phyloP scores from a whole-genome alignment of 306 rosid genomes.

The Ammopiptanthus mongolicus region DNA sequence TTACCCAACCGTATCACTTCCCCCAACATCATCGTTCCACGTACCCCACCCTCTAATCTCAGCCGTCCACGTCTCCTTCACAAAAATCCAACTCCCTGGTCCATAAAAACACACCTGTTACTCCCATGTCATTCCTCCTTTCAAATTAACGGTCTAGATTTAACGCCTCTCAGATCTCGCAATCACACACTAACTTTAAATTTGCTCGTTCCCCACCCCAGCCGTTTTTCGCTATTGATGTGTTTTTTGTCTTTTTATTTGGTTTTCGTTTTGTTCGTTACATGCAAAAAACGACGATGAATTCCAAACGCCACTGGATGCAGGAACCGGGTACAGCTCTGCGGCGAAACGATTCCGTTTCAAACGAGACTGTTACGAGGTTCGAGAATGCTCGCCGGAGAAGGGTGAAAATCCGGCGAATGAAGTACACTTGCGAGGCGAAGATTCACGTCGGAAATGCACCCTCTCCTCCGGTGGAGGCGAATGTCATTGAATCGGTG shows the following conservation, averaged over 20 bases:
- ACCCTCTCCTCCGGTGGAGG: not conserved
- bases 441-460: slow-evolving; percentile 22
- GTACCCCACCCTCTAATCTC: slow-evolving; percentile 23
- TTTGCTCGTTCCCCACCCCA: not conserved
- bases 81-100: slow-evolving; percentile 33
- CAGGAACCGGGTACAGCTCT: not conserved
- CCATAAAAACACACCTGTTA: slow-evolving; percentile 38
- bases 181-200: slow-evolving; percentile 5
- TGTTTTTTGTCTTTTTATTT: not conserved
- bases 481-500: not conserved
- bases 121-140: not conserved
- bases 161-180: slow-evolving; percentile 4
- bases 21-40: slow-evolving; percentile 35
- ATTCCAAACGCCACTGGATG: not conserved
- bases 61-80: slow-evolving; percentile 64
- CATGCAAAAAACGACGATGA: slow-evolving; percentile 24
- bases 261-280: not conserved
- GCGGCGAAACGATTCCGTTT: not conserved
- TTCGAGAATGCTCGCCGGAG: slow-evolving; percentile 26
- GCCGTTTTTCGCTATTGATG: not conserved
- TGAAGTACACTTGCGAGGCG: slow-evolving; percentile 42
- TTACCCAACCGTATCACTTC: slow-evolving; percentile 28
- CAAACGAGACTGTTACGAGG: not conserved
- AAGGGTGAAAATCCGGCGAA: slow-evolving; percentile 36
- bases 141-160: slow-evolving; percentile 35